A percentile compares a stretch with the other conserved stretches of the same genome.
These are phyloP conservation scores for Cyclotella sp. DNA, from an alignment of 108 stramenopile genomes.

Conservation along the genomic window DNA sequence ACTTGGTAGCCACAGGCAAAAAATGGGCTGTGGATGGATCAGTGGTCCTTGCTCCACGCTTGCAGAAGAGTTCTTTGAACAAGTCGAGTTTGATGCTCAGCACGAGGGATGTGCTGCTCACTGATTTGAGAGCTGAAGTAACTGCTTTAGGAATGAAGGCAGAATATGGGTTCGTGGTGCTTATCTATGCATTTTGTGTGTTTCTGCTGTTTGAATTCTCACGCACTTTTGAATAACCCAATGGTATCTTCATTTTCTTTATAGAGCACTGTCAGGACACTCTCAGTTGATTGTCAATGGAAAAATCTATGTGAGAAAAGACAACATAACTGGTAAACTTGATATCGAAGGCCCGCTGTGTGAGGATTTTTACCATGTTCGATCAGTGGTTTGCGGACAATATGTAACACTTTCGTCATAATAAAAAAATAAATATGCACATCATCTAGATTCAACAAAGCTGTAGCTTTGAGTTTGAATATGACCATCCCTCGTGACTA, in stretches of 20 bases:
- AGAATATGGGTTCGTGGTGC: conserved; percentile 58
- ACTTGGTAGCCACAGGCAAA: conserved; percentile 86
- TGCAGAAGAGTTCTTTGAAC: conserved; percentile 33
- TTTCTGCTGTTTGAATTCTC: background rate
- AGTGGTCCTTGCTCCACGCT: conserved; percentile 80
- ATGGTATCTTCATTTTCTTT: background rate
- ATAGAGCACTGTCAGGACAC: conserved; percentile 70
- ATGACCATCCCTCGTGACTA: no score
- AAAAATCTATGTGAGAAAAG: conserved; percentile 81
- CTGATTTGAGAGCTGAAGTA: conserved; percentile 86
- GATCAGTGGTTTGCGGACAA: conserved; percentile 77
- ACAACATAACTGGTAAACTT: conserved; percentile 69
- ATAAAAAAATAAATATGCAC: background rate
- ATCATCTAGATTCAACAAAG: no score
- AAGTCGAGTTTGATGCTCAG: conserved; percentile 72
- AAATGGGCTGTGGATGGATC: conserved; percentile 87
- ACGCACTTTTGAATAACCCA: background rate
- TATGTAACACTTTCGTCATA: conserved; percentile 54
- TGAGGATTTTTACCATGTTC: conserved; percentile 84
- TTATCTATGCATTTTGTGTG: background rate
- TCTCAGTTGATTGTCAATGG: conserved; percentile 84
- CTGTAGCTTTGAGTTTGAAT: no score
- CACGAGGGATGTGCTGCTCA: conserved; percentile 87
- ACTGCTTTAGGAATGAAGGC: conserved; percentile 90
- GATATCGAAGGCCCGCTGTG: conserved; percentile 89